phyloP scores from a whole-genome alignment of 805 yeast species.

The Sugiyamaella marilandica region DNA sequence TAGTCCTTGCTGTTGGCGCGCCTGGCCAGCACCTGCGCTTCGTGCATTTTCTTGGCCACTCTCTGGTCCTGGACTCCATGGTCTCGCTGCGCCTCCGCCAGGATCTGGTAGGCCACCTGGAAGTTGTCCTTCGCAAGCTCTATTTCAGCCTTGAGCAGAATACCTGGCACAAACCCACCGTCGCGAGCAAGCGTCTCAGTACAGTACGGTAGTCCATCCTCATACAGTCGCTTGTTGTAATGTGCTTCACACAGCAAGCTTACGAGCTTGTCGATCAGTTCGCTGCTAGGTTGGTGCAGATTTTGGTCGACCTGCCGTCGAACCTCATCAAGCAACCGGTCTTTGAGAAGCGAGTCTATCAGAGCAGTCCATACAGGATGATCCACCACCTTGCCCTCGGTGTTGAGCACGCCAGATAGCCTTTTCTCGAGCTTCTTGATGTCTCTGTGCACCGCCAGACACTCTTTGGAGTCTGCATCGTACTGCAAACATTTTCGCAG shows the following conservation, averaged over 20 bases:
- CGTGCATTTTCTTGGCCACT: conserved; percentile 19
- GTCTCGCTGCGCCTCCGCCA: conserved; percentile 19
- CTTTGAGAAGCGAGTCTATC: conserved; percentile 11
- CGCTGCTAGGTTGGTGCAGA: conserved; percentile 9
- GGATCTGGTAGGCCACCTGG: conserved; percentile 18
- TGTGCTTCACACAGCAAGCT: conserved; percentile 41
- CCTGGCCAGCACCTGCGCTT: conserved; percentile 18
- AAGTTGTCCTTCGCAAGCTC: conserved; percentile 19
- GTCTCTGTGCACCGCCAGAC: conserved; percentile 41
- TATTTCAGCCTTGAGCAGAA: conserved; percentile 19
- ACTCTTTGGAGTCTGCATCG: conserved; percentile 65
- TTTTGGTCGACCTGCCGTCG: conserved; percentile 13
- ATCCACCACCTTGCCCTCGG: conserved; percentile 24
- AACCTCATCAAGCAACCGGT: conserved; percentile 12
- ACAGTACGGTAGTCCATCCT: conserved; percentile 30
- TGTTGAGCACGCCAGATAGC: conserved; percentile 20
- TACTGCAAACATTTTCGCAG: conserved; percentile 66
- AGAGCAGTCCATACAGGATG: conserved; percentile 19
- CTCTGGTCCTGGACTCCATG: conserved; percentile 15
- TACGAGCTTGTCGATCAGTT: conserved; percentile 31
- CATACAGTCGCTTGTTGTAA: conserved; percentile 30
- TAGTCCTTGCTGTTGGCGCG: conserved; percentile 56
- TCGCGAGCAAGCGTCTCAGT: conserved; percentile 21
- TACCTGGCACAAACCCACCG: conserved; percentile 37
- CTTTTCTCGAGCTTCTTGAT: conserved; percentile 26